These are phyloP conservation scores for Sutorius eximius DNA, from an alignment of 1,284 basidiomycete genomes.

Conservation along the genomic window DNA sequence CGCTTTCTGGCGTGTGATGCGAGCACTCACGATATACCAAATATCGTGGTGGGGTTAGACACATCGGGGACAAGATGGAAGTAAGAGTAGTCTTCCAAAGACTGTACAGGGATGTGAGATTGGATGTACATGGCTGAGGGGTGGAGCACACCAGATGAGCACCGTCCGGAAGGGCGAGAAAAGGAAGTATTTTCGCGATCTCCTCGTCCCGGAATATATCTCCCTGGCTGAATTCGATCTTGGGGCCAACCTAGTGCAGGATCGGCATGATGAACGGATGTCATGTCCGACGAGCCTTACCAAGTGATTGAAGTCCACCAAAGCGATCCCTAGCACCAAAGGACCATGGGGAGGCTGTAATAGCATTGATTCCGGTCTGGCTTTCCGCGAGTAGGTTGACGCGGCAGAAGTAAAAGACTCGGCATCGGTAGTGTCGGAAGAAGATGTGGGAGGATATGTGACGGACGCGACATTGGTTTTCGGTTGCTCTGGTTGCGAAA, in stretches of 20 bases:
- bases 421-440: slow-evolving; percentile 48
- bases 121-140: slow-evolving; percentile 5
- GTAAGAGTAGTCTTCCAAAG: slow-evolving; percentile 94
- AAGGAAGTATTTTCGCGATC: slow-evolving; percentile 82
- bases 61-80: slow-evolving; percentile 83
- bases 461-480: slow-evolving; percentile 34
- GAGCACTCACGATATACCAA: slow-evolving; percentile 85
- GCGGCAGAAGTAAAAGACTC: slow-evolving; percentile 63
- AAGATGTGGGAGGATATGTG: slow-evolving; percentile 59
- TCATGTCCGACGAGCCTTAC: slow-evolving; percentile 43
- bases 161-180: slow-evolving; percentile 96
- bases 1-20: slow-evolving; percentile 1
- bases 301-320: slow-evolving; percentile 90
- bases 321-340: slow-evolving; percentile 77
- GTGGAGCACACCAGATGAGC: slow-evolving; percentile 76
- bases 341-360: slow-evolving; percentile 57
- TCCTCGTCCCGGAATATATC: slow-evolving; percentile 80
- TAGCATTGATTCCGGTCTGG: slow-evolving; percentile 73
- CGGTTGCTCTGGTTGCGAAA: slow-evolving; percentile 35
- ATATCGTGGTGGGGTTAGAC: slow-evolving; percentile 76
- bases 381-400: slow-evolving; percentile 69
- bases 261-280: slow-evolving; percentile 15
- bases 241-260: slow-evolving; percentile 75
- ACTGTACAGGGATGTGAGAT: slow-evolving; percentile 45
- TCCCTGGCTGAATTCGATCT: slow-evolving; percentile 78